Evolutionary conservation across 306 rosid genomes (phyloP).

Genomic region (Bauhinia variegata): DNA sequence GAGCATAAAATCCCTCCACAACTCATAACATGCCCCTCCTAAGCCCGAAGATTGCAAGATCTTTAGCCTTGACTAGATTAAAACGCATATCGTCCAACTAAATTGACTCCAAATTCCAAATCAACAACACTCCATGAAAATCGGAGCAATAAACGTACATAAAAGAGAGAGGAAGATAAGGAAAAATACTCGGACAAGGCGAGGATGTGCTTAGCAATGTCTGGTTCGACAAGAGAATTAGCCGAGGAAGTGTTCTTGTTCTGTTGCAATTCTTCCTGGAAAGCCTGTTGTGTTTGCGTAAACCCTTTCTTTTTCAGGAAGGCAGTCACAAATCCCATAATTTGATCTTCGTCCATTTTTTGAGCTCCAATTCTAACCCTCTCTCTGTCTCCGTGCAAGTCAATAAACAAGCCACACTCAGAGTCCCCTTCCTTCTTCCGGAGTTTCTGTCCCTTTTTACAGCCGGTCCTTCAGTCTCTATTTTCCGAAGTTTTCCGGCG

Average conservation of each 20-base stretch:
- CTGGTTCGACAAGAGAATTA: slow-evolving; percentile 53
- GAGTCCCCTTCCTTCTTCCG: not conserved
- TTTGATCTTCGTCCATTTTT: slow-evolving; percentile 72
- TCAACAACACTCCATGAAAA: too few species aligned
- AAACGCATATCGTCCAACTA: too few species aligned
- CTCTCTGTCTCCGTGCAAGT: not conserved
- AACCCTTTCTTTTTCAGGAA: slow-evolving; percentile 77
- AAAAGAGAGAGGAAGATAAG: not conserved
- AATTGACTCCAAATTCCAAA: too few species aligned
- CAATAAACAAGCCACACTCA: too few species aligned
- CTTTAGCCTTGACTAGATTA: too few species aligned
- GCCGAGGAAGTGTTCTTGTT: slow-evolving; percentile 47
- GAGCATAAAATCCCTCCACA: too few species aligned
- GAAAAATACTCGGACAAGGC: slow-evolving; percentile 62
- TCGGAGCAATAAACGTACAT: not conserved
- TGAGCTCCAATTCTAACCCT: not conserved
- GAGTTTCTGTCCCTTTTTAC: too few species aligned
- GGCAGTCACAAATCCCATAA: slow-evolving; percentile 56
- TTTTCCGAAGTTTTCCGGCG: too few species aligned
- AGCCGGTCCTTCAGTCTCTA: too few species aligned
- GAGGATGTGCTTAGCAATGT: slow-evolving; percentile 63
- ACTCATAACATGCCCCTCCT: too few species aligned
- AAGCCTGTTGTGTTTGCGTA: slow-evolving; percentile 68
- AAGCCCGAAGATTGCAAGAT: too few species aligned
- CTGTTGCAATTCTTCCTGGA: slow-evolving; percentile 65